Conservation (phyloP, 208 protist species). For the Wallacemonas rigidus region DNA sequence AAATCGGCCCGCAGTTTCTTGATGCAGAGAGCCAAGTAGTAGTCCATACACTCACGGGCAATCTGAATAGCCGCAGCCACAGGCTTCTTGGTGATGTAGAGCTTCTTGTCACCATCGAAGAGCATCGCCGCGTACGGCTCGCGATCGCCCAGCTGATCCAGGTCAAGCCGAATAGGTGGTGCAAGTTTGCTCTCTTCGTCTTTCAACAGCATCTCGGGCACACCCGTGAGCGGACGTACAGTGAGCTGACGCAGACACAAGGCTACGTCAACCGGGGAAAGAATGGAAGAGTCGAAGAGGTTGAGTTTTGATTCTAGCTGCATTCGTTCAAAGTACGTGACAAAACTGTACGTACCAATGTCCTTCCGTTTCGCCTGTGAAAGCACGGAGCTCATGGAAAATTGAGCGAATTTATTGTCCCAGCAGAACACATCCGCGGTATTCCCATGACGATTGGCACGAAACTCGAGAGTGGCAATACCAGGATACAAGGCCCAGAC, state of each 20-base stretch:
- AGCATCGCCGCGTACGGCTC: conserved; percentile 63
- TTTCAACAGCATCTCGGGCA: conserved; percentile 51
- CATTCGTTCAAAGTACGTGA: conserved; percentile 85
- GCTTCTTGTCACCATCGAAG: conserved; percentile 85
- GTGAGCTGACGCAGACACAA: conserved; percentile 79
- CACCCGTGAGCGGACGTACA: conserved; percentile 48
- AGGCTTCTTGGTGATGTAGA: conserved; percentile 59
- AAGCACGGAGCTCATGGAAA: conserved; percentile 59
- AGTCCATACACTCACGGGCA: conserved; percentile 82
- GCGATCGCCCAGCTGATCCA: conserved; percentile 38
- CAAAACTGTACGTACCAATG: conserved; percentile 50
- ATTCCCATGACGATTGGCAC: conserved; percentile 43
- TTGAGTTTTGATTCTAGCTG: conserved; percentile 74
- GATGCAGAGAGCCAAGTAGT: conserved; percentile 82
- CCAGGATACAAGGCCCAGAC: conserved; percentile 84
- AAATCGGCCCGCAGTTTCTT: conserved; percentile 68
- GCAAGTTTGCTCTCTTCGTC: conserved; percentile 66
- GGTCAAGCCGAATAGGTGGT: conserved; percentile 40
- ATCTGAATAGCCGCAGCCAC: conserved; percentile 57
- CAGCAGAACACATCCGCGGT: conserved; percentile 73
- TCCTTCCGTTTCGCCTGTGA: conserved; percentile 43
- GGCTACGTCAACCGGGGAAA: conserved; percentile 69
- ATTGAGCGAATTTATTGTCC: conserved; percentile 74
- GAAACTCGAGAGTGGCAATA: conserved; percentile 77
- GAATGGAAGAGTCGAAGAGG: conserved; percentile 70